Percentiles rank a stretch among this genome's conserved stretches.
Conservation (phyloP, 2,329 filamentous ascomycete species). For the Blumeriella jaapii region DNA sequence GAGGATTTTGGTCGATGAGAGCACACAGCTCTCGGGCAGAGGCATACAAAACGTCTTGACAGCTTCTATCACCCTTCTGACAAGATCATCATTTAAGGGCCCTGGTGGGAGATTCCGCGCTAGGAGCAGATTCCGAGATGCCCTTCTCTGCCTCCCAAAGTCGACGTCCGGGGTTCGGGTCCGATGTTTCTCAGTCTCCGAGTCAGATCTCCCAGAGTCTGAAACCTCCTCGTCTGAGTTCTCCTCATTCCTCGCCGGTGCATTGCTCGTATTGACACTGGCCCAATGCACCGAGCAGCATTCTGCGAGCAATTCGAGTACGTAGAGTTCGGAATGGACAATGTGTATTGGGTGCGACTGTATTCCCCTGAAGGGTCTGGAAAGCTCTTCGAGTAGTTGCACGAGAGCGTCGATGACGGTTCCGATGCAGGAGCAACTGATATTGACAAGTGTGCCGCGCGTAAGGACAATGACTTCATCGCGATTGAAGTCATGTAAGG, state of each 20-base stretch:
- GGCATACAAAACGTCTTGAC: constrained; percentile 47
- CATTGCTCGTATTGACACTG: constrained; percentile 27
- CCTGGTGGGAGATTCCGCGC: constrained; percentile 19
- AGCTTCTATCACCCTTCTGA: constrained; percentile 42
- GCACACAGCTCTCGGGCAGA: constrained; percentile 43
- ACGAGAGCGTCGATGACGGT: constrained; percentile 46
- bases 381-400: constrained; percentile 45
- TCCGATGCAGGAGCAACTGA: constrained; percentile 43
- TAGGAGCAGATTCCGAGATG: constrained; percentile 19
- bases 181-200: constrained; percentile 10
- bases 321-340: constrained; percentile 51
- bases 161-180: constrained; percentile 1
- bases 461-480: constrained; percentile 52
- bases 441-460: constrained; percentile 47
- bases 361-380: constrained; percentile 40
- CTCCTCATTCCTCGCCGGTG: constrained; percentile 13
- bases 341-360: constrained; percentile 46
- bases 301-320: constrained; percentile 51
- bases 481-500: constrained; percentile 42
- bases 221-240: constrained; percentile 15
- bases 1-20: constrained; percentile 46
- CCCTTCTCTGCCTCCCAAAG: constrained; percentile 16
- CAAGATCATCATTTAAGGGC: constrained; percentile 37
- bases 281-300: constrained; percentile 53
- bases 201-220: constrained; percentile 18